Evolutionary conservation across 208 protist species (phyloP), one percentile per base, ranked within the genome.

Genomic region (Acanthamoeba divionensis): DNA sequence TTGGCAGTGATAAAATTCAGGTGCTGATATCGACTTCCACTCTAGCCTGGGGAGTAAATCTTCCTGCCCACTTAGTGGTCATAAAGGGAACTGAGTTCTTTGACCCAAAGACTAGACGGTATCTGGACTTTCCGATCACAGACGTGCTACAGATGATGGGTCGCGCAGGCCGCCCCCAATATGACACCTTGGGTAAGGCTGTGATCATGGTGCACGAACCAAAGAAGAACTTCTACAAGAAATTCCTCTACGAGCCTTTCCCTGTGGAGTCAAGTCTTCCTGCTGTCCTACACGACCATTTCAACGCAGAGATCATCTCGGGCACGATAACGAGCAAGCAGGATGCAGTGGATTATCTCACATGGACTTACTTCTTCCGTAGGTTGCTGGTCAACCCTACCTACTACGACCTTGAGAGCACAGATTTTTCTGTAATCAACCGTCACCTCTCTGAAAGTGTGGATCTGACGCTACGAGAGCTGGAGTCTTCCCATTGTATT

Each of bases 131-230:
- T 92, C 97, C 98, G 55, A 98, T 99, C 48, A 99, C 98, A 10
- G 99, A 99, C 91, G 97, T 99, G 65, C 96, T 99, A 38, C 99
- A 99, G 95, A 99, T 99, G 98, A 99, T 99, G 94, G 99, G 99
- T 45, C 97, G 98, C 57, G 99, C 99, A 0, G 98, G 99, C 31
- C 94, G 98, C 41, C 98, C 99, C 21, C 98, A 98, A 93, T 99
- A 97, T 89, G 98, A 99, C 93, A 97, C 95, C 10, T 94, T 97
- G 65, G 98, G 97, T 31, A 97, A 98, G 60, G 98, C 97, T 2
- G 97, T 99, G 85, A 98, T 99, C 47, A 94, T 99, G 69, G 97
- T 98, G 83, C 96, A 99, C 87, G 98, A 99, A 91, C 95, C 97
- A 15, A 99, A 99, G 92, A 99, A 99, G 94, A 95, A 98, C 60